Percentiles rank a stretch among this genome's conserved stretches.
These are phyloP conservation scores for Barnettozyma siamensis DNA, from an alignment of 805 yeast genomes.

Conservation along the genomic window DNA sequence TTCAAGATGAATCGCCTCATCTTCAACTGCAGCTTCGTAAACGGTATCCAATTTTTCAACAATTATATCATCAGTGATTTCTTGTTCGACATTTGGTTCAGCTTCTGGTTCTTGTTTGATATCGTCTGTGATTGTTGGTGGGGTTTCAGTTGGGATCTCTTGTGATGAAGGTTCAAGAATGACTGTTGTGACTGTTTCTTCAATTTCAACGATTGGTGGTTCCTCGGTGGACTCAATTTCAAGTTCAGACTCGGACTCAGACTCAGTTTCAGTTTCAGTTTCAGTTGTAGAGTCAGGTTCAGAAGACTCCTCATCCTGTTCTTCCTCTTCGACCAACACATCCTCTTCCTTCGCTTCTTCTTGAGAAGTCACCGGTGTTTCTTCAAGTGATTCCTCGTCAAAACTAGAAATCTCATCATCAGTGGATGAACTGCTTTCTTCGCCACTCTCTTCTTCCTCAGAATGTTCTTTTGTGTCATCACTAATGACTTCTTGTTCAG, in stretches of 20 bases:
- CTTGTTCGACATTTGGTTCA: neutral
- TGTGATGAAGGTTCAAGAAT: no score
- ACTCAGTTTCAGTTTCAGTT: slow-evolving; percentile 3
- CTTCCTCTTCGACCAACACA: neutral
- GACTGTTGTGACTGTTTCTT: no score
- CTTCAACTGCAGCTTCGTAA: neutral
- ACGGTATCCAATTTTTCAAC: neutral
- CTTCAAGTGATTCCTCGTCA: neutral
- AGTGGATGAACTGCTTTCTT: neutral
- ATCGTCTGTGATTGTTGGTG: no score
- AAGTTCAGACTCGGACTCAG: slow-evolving; percentile 1
- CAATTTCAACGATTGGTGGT: no score
- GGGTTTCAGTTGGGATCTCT: no score
- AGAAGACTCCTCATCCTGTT: neutral
- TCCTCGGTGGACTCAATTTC: slow-evolving; percentile 1
- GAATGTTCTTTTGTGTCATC: no score
- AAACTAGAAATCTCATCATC: neutral
- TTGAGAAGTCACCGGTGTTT: neutral
- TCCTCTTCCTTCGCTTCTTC: slow-evolving; percentile 1
- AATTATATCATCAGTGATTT: neutral
- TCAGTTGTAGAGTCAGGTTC: neutral
- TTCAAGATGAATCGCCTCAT: neutral
- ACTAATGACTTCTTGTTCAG: slow-evolving; percentile 1
- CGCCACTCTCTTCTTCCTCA: neutral
- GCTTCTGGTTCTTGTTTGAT: neutral